phyloP scores from a whole-genome alignment of 2,329 filamentous ascomycete species.

The Thelonectria discophora region DNA sequence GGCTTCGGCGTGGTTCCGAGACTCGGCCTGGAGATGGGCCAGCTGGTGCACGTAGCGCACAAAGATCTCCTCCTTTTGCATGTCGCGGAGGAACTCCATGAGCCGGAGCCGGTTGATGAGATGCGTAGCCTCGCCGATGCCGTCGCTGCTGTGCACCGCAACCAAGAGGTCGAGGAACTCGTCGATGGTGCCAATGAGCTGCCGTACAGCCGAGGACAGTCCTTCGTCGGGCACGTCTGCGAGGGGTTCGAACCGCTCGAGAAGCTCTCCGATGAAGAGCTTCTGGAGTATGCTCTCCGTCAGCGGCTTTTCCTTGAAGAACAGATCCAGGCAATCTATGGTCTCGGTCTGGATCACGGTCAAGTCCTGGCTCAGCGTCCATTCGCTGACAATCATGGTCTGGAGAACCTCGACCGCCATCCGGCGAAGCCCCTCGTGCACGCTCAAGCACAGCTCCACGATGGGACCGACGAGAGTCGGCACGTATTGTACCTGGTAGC shows the following conservation, averaged over 20 bases:
- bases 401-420: constrained; percentile 94
- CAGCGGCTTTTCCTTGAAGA: constrained; percentile 89
- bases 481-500: constrained; percentile 98
- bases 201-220: constrained; percentile 78
- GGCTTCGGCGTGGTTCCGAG: constrained; percentile 84
- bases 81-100: constrained; percentile 96
- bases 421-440: constrained; percentile 87
- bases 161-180: constrained; percentile 91
- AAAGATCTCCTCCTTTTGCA: constrained; percentile 97
- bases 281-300: constrained; percentile 93
- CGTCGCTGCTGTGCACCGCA: constrained; percentile 83
- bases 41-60: constrained; percentile 95
- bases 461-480: constrained; percentile 90
- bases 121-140: constrained; percentile 76
- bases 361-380: constrained; percentile 93
- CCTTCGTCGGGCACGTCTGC: constrained; percentile 73
- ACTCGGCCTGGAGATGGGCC: constrained; percentile 77
- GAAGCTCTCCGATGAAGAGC: constrained; percentile 86
- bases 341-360: constrained; percentile 94
- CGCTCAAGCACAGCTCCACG: constrained; percentile 91
- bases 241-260: constrained; percentile 80
- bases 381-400: constrained; percentile 98
- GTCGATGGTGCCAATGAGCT: constrained; percentile 84
- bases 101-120: constrained; percentile 89
- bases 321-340: constrained; percentile 88